Conservation (phyloP, 208 protist genomes). For the Leishmania turanica region DNA sequence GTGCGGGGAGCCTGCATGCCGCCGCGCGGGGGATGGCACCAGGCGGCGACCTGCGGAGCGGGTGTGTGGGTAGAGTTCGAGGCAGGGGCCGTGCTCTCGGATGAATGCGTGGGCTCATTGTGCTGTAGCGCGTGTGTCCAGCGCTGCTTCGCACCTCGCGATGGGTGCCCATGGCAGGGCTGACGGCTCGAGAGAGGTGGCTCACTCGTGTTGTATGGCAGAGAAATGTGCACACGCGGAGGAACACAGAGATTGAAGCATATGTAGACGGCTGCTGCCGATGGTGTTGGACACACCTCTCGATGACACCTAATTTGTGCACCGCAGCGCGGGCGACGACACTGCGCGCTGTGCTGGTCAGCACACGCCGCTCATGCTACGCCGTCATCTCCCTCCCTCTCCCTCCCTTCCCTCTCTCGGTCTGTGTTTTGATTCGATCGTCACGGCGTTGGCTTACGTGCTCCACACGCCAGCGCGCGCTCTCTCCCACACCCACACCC, state of each 20-base stretch:
- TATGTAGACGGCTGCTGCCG: not conserved
- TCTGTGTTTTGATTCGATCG: not conserved
- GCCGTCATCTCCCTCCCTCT: not conserved
- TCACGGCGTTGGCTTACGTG: not conserved
- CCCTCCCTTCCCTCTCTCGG: not conserved
- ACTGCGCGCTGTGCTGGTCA: not conserved
- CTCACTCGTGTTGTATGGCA: too few relatives aligned
- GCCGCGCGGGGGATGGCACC: not conserved
- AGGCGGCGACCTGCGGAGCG: not conserved
- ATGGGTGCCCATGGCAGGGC: not conserved
- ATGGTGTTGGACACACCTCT: not conserved
- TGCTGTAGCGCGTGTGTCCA: not conserved
- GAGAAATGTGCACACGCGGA: too few relatives aligned
- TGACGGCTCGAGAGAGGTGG: too few relatives aligned
- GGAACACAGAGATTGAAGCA: too few relatives aligned
- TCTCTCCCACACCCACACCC: not conserved
- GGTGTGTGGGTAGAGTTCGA: not conserved
- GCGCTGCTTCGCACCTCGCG: not conserved
- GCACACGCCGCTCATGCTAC: not conserved
- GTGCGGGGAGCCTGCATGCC: not conserved
- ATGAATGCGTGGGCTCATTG: not conserved
- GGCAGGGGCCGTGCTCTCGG: not conserved
- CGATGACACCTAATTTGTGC: not conserved
- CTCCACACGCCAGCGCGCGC: not conserved
- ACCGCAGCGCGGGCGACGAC: not conserved